Conservation (phyloP, 805 yeast genomes). For the Candida taoyuanica region DNA sequence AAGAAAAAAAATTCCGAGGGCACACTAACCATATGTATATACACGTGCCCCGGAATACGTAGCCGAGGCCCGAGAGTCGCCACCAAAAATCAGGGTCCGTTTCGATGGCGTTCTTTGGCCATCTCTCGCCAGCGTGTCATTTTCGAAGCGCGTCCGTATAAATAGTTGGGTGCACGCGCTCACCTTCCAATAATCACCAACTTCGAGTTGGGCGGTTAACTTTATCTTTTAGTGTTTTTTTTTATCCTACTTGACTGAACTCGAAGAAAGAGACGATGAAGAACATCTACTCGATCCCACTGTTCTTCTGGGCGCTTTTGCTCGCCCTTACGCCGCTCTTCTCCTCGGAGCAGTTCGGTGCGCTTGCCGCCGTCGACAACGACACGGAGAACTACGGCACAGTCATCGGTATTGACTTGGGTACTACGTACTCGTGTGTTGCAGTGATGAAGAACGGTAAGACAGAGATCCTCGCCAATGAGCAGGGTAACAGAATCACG, state of each 20-base stretch:
- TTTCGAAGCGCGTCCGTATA: constrained; percentile 6
- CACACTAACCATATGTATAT: not conserved
- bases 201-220: not conserved
- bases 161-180: constrained; percentile 5
- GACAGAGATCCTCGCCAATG: constrained; percentile 91
- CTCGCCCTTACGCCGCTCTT: constrained; percentile 26
- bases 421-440: constrained; percentile 96
- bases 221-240: too few species aligned
- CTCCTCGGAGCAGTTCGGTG: constrained; percentile 18
- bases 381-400: constrained; percentile 48
- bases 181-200: not conserved
- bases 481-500: constrained; percentile 96
- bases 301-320: constrained; percentile 27
- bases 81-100: too few species aligned
- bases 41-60: too few species aligned
- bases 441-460: constrained; percentile 82
- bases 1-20: constrained; percentile 2
- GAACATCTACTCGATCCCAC: constrained; percentile 30
- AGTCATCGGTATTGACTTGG: constrained; percentile 93
- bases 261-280: constrained; percentile 20
- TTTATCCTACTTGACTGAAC: too few species aligned
- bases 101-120: constrained; percentile 7
- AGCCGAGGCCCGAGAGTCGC: too few species aligned
- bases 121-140: constrained; percentile 17
- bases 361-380: constrained; percentile 28